Conservation (phyloP, 225 moss, liverwort and hornwort species). For the Physcomitrium patens region DNA sequence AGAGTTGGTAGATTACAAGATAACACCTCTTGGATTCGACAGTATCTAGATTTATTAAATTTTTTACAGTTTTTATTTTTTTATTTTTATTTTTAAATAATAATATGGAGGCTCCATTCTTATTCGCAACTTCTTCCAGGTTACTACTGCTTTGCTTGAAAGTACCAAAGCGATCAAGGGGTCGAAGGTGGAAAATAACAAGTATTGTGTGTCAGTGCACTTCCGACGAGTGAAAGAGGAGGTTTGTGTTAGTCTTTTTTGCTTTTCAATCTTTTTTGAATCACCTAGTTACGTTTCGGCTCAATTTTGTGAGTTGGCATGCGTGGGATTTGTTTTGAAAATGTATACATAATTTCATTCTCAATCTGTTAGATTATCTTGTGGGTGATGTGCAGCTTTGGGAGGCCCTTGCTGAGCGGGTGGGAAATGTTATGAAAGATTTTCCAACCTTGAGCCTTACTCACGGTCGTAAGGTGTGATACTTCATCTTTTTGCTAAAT, state of each 20-base stretch:
- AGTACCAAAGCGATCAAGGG: slow-evolving; percentile 69
- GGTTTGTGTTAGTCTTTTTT: slow-evolving; percentile 46
- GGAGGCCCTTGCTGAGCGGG: slow-evolving; percentile 78
- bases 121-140: slow-evolving; percentile 45
- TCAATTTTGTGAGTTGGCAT: not conserved
- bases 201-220: slow-evolving; percentile 89
- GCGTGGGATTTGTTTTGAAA: slow-evolving; percentile 3
- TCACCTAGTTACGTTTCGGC: not conserved
- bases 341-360: not conserved
- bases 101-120: slow-evolving; percentile 4
- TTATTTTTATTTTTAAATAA: no score
- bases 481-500: not conserved
- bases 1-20: not conserved
- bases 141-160: slow-evolving; percentile 72
- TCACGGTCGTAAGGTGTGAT: slow-evolving; percentile 61
- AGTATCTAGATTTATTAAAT: not conserved
- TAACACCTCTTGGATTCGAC: not conserved
- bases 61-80: slow-evolving; percentile 1
- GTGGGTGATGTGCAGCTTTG: slow-evolving; percentile 47
- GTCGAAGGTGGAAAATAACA: slow-evolving; percentile 90
- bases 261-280: not conserved
- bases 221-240: slow-evolving; percentile 94
- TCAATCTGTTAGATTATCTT: slow-evolving; percentile 17
- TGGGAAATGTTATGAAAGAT: slow-evolving; percentile 71
- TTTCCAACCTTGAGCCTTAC: slow-evolving; percentile 80